Evolutionary conservation across 1,284 basidiomycete genomes (phyloP).

Genomic region (Trametes versicolor): DNA sequence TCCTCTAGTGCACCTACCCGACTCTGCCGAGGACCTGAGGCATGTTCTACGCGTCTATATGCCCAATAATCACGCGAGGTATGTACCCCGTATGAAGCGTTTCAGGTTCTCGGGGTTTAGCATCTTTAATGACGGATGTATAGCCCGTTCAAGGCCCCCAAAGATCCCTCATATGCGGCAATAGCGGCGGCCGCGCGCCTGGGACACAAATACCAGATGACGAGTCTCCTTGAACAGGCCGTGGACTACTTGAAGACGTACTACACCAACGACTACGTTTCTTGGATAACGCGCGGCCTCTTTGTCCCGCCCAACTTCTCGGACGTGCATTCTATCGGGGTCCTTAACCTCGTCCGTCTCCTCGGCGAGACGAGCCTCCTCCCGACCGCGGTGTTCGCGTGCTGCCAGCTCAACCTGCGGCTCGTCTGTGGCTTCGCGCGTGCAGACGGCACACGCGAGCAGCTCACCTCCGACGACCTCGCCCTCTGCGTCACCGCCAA

Average conservation of each 20-base stretch:
- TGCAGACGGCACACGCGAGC: slow-evolving; percentile 19
- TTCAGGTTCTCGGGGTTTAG: too few relatives aligned
- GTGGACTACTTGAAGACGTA: not conserved
- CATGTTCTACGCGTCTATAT: slow-evolving; percentile 13
- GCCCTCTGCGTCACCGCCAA: not conserved
- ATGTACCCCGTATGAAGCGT: too few relatives aligned
- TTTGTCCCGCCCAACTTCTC: not conserved
- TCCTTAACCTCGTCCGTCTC: slow-evolving; percentile 10
- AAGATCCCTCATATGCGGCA: not conserved
- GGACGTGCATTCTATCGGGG: not conserved
- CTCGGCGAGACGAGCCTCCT: not conserved
- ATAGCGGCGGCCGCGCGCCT: not conserved
- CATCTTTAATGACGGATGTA: too few relatives aligned
- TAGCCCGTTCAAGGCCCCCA: not conserved
- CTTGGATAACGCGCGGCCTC: too few relatives aligned
- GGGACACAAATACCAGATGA: slow-evolving; percentile 11
- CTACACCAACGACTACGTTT: too few relatives aligned
- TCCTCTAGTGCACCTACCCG: slow-evolving; percentile 6
- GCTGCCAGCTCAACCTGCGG: not conserved
- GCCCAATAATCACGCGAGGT: not conserved
- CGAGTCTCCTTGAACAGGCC: not conserved
- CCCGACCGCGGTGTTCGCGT: not conserved
- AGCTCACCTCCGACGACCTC: not conserved
- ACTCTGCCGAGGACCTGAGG: slow-evolving; percentile 15
- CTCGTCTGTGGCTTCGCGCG: slow-evolving; percentile 12